Evolutionary conservation across 176 grass and related monocot genomes (phyloP).

Genomic region (Ensete glaucum): DNA sequence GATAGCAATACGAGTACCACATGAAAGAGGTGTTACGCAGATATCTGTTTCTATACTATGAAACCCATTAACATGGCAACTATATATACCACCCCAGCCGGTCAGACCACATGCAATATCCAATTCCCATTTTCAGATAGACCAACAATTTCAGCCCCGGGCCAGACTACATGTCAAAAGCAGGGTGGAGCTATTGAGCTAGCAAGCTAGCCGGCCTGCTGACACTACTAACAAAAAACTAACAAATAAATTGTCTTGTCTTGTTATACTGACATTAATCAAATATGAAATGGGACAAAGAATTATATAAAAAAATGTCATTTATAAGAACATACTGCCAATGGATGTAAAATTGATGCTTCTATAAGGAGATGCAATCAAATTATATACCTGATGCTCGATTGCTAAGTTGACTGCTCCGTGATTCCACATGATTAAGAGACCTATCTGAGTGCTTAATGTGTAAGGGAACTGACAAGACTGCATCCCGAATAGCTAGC

Average conservation of each 20-base stretch:
- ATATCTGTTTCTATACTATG: background rate
- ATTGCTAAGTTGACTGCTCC: background rate
- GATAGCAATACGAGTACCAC: background rate
- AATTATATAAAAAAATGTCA: background rate
- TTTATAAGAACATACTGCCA: background rate
- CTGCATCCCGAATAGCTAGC: constrained; percentile 36
- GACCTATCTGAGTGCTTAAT: constrained; percentile 28
- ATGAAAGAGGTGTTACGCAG: background rate
- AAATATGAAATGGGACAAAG: background rate
- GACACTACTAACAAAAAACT: too few relatives aligned
- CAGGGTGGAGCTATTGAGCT: too few relatives aligned
- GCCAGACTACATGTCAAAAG: too few relatives aligned
- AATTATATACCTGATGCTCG: background rate
- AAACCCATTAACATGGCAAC: background rate
- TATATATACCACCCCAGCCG: background rate
- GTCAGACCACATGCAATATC: background rate
- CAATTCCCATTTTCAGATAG: background rate
- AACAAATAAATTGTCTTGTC: background rate
- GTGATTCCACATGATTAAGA: constrained; percentile 7
- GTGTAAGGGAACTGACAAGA: constrained; percentile 37
- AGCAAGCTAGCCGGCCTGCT: too few relatives aligned
- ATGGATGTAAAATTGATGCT: background rate
- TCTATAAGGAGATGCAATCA: background rate
- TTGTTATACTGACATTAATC: background rate
- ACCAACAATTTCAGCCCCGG: too few relatives aligned